Base-by-base conservation (phyloP, 2,329 filamentous ascomycete genomes). In the Septoria linicola region DNA sequence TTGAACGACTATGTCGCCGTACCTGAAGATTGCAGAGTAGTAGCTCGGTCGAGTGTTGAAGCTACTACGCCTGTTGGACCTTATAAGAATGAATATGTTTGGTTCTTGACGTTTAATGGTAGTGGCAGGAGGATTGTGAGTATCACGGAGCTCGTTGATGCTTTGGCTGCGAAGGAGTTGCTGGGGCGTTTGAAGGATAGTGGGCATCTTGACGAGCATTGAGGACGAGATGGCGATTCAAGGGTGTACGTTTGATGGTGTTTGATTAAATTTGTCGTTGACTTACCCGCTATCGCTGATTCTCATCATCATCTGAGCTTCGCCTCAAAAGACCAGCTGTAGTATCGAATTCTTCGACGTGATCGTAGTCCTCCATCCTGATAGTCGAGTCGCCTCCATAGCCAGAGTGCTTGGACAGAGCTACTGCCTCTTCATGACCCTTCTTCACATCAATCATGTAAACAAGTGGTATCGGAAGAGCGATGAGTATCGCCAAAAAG, bases 401-500 rank as follows among this genome's bases (percentile, higher is more conserved):
- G 2, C 56, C 53, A 2, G 47, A 30, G 14, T 44, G 20, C 13
- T 49, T 27, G 3, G 59, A 58, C 53, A 59, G 45, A 7, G 60
- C 59, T 13, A 60, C 39, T 0, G 62, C 62, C 14, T 73, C 70
- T 16, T 63, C 66, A 41, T 67, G 66, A 3, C 72, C 72, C 52
- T 62, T 69, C 44, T 91, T 85, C 4, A 92, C 86, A 70, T 96
- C 80, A 41, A 97, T 82, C 52, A 85, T 80, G 69, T 85, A 88
- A 61, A 96, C 84, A 49, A 96, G 71, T 0, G 89, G 88, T 7
- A 87, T 81, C 0, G 92, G 90, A 2, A 92, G 68, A 8, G 86
- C 80, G 2, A 96, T 88, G 45, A 96, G 70, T 2, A 82, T 76
- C 0, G 88, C 88, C 45, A 97, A 73, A 67, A 96, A 96, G 72